Conservation (phyloP, 2,329 filamentous ascomycete species). For the Neopestalotiopsis sp. region DNA sequence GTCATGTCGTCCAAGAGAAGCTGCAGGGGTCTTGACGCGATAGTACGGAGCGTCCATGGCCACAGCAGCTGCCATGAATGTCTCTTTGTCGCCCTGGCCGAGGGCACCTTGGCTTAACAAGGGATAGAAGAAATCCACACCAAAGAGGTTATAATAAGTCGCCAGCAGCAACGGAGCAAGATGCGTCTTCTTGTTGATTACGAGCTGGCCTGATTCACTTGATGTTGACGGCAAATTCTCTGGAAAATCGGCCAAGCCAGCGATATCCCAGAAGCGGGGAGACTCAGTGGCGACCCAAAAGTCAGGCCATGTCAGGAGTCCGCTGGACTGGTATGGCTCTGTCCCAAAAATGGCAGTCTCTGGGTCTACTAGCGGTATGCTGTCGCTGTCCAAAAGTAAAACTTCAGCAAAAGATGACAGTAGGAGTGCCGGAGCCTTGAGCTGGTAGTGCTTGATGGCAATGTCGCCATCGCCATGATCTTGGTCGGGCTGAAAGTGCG, state of each 20-base stretch:
- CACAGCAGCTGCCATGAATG: constrained; percentile 50
- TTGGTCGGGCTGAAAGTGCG: constrained; percentile 42
- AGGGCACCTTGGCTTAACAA: constrained; percentile 51
- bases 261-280: constrained; percentile 44
- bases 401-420: constrained; percentile 50
- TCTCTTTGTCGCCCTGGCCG: constrained; percentile 58
- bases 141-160: constrained; percentile 55
- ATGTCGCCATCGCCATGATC: constrained; percentile 29
- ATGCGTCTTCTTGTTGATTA: constrained; percentile 49
- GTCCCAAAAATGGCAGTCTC: constrained; percentile 43
- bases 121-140: constrained; percentile 49
- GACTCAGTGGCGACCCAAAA: constrained; percentile 48
- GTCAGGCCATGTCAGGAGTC: constrained; percentile 53
- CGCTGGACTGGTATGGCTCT: constrained; percentile 45
- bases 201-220: constrained; percentile 50
- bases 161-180: constrained; percentile 48
- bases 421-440: constrained; percentile 53
- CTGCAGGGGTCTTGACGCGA: constrained; percentile 37
- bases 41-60: constrained; percentile 46
- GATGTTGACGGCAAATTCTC: constrained; percentile 39
- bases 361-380: constrained; percentile 32
- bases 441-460: constrained; percentile 48
- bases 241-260: constrained; percentile 34
- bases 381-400: constrained; percentile 25
- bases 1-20: constrained; percentile 12